Conservation (phyloP, 2,329 filamentous ascomycete genomes). For the Aspergillus glaucus region DNA sequence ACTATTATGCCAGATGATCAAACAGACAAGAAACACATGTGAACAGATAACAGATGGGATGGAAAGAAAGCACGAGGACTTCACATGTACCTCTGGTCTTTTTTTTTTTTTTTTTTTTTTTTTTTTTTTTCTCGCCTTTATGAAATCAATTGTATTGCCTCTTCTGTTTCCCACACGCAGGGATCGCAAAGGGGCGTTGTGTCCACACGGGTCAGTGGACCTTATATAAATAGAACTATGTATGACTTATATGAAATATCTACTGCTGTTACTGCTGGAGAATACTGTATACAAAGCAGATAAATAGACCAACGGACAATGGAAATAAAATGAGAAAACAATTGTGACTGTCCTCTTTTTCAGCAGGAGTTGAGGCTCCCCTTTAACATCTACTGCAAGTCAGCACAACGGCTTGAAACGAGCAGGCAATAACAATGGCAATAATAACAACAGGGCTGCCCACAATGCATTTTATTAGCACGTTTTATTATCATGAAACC, state of each 20-base stretch:
- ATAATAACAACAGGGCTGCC: slow-evolving; percentile 3
- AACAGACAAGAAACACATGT: too few relatives aligned
- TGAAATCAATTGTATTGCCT: not conserved
- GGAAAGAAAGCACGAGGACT: too few relatives aligned
- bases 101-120: not conserved
- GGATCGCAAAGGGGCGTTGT: slow-evolving; percentile 14
- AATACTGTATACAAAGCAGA: not conserved
- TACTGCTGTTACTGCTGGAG: not conserved
- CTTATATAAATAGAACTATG: slow-evolving; percentile 19
- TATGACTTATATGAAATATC: not conserved
- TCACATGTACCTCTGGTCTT: too few relatives aligned
- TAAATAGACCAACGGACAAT: not conserved
- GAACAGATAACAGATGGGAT: too few relatives aligned
- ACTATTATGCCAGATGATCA: too few relatives aligned
- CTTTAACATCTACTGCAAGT: not conserved
- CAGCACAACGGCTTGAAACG: slow-evolving; percentile 7
- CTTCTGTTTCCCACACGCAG: slow-evolving; percentile 6
- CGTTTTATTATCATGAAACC: not conserved
- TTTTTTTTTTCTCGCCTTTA: not conserved
- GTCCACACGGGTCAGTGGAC: slow-evolving; percentile 12
- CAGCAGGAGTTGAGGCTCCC: not conserved
- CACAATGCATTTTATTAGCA: not conserved
- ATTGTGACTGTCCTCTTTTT: not conserved
- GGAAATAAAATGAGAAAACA: not conserved
- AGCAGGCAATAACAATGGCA: slow-evolving; percentile 2